Conservation (phyloP, 139 green algal species). For the Raphidocelis subcapitata region DNA sequence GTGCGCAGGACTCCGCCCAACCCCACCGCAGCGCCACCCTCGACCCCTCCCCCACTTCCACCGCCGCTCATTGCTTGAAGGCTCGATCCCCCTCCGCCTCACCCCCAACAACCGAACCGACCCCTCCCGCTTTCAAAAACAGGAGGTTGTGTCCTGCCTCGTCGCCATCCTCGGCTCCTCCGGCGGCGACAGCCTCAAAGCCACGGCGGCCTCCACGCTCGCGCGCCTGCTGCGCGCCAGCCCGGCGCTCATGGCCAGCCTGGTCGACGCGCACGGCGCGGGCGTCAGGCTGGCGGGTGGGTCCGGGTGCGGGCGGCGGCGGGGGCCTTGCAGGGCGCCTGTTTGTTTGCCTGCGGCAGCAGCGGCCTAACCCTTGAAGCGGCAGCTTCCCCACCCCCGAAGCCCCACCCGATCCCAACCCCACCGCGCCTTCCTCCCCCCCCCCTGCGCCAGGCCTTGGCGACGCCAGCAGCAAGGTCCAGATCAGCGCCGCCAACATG, state of each 20-base stretch:
- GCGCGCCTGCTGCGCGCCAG: conserved; percentile 58
- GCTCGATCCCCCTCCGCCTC: no score
- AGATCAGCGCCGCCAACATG: conserved; percentile 73
- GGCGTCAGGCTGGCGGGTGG: not conserved
- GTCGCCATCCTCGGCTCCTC: conserved; percentile 32
- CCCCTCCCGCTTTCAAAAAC: no score
- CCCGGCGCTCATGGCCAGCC: not conserved
- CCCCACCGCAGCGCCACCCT: no score
- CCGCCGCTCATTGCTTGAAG: no score
- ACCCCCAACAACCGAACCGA: no score
- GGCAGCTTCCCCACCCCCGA: no score
- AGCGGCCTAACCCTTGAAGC: no score
- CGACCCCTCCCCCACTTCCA: no score
- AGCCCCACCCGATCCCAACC: no score
- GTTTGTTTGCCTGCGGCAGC: no score
- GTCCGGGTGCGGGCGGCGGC: not conserved
- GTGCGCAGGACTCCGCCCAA: no score
- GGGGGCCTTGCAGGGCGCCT: not conserved
- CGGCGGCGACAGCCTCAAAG: conserved; percentile 65
- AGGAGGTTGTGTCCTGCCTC: conserved; percentile 45
- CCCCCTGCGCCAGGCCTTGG: conserved; percentile 25
- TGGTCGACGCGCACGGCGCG: conserved; percentile 20
- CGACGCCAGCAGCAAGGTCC: conserved; percentile 53
- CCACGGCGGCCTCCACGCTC: conserved; percentile 71
- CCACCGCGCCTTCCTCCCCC: no score